Conservation (phyloP, 495 filamentous ascomycete species). For the Apiosordaria backusii region DNA sequence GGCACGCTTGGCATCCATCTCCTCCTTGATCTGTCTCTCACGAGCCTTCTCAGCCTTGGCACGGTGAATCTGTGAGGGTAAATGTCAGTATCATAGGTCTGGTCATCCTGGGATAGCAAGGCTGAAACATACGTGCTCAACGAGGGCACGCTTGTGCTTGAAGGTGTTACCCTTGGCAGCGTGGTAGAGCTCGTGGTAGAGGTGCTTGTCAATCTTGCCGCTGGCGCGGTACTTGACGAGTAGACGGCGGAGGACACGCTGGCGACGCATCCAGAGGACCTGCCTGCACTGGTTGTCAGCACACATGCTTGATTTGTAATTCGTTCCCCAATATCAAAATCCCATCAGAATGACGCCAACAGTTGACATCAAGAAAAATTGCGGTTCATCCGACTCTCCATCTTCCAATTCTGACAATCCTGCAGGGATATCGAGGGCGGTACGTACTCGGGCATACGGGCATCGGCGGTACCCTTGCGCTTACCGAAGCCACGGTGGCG, state of each 20-base stretch:
- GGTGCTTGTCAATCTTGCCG: slow-evolving; percentile 99
- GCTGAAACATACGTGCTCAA: slow-evolving; percentile 87
- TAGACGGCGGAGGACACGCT: slow-evolving; percentile 96
- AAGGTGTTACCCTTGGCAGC: slow-evolving; percentile 99
- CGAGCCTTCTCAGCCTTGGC: slow-evolving; percentile 98
- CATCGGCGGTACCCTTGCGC: slow-evolving; percentile 99
- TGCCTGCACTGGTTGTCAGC: slow-evolving; percentile 56
- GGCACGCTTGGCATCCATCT: slow-evolving; percentile 99
- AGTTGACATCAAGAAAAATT: too few relatives aligned
- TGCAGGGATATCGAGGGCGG: slow-evolving; percentile 8
- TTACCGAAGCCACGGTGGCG: slow-evolving; percentile 99
- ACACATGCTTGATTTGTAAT: neutral
- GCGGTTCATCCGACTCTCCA: neutral
- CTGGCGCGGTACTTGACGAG: slow-evolving; percentile 98
- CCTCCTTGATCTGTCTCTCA: slow-evolving; percentile 91
- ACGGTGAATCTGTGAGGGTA: slow-evolving; percentile 78
- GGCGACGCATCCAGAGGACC: slow-evolving; percentile 99
- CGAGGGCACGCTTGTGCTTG: slow-evolving; percentile 99
- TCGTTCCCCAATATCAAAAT: neutral
- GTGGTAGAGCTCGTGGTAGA: slow-evolving; percentile 99
- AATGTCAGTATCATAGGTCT: slow-evolving; percentile 19
- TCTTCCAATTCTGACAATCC: neutral
- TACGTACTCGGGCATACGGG: slow-evolving; percentile 96
- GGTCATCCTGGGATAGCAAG: neutral
- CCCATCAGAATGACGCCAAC: neutral